Conservation (phyloP, 2,329 filamentous ascomycete species). For the Lasiodiplodia citricola region DNA sequence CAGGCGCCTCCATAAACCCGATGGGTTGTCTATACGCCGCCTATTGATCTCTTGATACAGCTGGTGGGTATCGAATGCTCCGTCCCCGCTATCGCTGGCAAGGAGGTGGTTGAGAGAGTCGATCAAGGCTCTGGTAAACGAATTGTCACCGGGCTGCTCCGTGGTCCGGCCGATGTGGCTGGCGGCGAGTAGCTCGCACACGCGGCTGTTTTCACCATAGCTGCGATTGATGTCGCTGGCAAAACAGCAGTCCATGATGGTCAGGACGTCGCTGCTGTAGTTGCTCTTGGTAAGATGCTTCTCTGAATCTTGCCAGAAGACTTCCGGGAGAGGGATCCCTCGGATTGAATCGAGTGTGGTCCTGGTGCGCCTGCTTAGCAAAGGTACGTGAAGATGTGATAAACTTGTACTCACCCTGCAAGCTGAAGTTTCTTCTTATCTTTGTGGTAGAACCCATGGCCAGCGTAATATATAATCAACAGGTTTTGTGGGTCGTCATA, state of each 20-base stretch:
- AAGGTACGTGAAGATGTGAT: neutral
- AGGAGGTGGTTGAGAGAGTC: neutral
- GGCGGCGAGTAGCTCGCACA: conserved; percentile 28
- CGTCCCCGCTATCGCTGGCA: neutral
- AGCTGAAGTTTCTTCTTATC: conserved; percentile 28
- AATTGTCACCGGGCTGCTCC: conserved; percentile 22
- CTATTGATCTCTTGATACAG: neutral
- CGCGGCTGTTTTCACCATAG: conserved; percentile 8
- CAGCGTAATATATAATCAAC: conserved; percentile 33
- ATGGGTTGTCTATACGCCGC: neutral
- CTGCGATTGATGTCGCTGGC: conserved; percentile 29
- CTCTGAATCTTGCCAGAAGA: conserved; percentile 29
- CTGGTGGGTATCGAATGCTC: neutral
- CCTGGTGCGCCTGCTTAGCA: neutral
- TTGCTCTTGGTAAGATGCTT: conserved; percentile 23
- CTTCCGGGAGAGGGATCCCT: neutral
- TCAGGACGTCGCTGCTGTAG: conserved; percentile 30
- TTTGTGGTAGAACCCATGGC: conserved; percentile 26
- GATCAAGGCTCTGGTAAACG: conserved; percentile 28
- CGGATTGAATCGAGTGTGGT: neutral
- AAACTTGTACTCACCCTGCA: conserved; percentile 30
- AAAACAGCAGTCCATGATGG: conserved; percentile 35
- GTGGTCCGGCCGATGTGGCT: conserved; percentile 19
- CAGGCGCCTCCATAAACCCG: neutral
- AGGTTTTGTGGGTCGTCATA: conserved; percentile 31